Percentiles rank a stretch among this genome's conserved stretches.
Evolutionary conservation across 2,329 filamentous ascomycete genomes (phyloP).

Genomic region (Monosporascus sp.): DNA sequence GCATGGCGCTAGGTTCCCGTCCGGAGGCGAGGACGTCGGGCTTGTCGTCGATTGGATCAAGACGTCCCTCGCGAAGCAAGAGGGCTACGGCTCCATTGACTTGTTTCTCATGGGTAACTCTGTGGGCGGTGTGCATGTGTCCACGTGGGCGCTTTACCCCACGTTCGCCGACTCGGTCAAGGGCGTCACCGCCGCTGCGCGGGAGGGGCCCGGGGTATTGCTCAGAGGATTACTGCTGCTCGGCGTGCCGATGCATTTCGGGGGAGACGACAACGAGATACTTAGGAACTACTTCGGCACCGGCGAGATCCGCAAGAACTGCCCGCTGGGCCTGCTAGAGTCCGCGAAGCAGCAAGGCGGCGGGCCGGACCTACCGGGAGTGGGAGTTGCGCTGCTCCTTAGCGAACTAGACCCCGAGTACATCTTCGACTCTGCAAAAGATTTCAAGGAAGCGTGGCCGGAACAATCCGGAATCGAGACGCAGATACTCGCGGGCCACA

Average conservation of each 20-base stretch:
- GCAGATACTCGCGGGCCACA: conserved; percentile 22
- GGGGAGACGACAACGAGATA: conserved; percentile 12
- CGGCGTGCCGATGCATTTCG: conserved; percentile 22
- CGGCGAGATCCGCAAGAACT: conserved; percentile 15
- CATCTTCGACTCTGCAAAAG: conserved; percentile 13
- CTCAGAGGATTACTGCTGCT: conserved; percentile 18
- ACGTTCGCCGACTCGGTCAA: conserved; percentile 15
- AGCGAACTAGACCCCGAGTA: conserved; percentile 23
- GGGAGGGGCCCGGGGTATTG: conserved; percentile 8
- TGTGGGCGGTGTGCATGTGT: conserved; percentile 32
- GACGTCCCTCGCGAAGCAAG: conserved; percentile 13
- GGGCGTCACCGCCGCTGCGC: conserved; percentile 4
- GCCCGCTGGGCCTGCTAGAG: conserved; percentile 15
- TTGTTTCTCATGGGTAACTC: conserved; percentile 35
- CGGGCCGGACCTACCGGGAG: conserved; percentile 11
- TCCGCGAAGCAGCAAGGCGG: conserved; percentile 11
- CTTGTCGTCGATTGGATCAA: conserved; percentile 31
- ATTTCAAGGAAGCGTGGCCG: conserved; percentile 19
- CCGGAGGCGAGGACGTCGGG: conserved; percentile 34
- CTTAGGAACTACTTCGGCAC: conserved; percentile 19
- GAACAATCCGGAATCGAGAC: conserved; percentile 8
- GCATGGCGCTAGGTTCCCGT: conserved; percentile 34
- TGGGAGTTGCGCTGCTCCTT: conserved; percentile 17
- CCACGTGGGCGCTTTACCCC: conserved; percentile 29
- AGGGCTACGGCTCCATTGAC: conserved; percentile 24